phyloP scores from a whole-genome alignment of 495 filamentous ascomycete species.

The Penicillium roqueforti region DNA sequence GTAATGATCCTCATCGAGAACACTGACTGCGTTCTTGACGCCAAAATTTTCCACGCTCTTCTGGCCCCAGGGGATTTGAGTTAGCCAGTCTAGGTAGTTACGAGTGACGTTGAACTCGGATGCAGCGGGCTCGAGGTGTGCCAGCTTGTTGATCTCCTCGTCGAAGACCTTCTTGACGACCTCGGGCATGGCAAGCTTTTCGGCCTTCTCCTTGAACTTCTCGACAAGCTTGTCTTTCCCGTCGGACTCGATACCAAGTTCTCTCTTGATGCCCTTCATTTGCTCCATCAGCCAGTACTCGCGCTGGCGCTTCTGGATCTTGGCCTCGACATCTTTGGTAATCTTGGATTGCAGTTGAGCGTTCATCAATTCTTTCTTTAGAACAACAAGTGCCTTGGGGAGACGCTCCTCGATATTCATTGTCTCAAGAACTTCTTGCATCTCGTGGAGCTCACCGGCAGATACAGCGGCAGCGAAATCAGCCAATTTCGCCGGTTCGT shows the following conservation, averaged over 20 bases:
- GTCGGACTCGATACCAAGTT: conserved; percentile 94
- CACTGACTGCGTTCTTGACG: conserved; percentile 81
- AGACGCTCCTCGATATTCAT: conserved; percentile 87
- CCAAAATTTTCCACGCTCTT: conserved; percentile 95
- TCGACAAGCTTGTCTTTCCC: conserved; percentile 98
- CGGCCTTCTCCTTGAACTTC: conserved; percentile 92
- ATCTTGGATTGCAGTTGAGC: conserved; percentile 97
- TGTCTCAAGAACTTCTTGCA: conserved; percentile 88
- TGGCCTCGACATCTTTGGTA: conserved; percentile 93
- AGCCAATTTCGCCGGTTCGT: conserved; percentile 90
- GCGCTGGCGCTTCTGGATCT: conserved; percentile 95
- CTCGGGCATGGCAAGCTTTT: conserved; percentile 94
- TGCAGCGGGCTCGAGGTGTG: conserved; percentile 88
- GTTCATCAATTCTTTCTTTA: conserved; percentile 98
- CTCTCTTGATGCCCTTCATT: conserved; percentile 97
- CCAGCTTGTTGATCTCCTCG: conserved; percentile 94
- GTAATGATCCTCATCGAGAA: conserved; percentile 96
- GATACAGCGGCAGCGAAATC: conserved; percentile 97
- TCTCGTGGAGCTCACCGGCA: conserved; percentile 80
- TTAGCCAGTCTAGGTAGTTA: conserved; percentile 98
- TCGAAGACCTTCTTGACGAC: conserved; percentile 96
- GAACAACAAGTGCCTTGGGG: conserved; percentile 80
- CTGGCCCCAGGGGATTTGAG: conserved; percentile 96
- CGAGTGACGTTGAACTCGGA: conserved; percentile 99
- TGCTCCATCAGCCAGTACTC: conserved; percentile 99